Conservation (phyloP, 1,284 basidiomycete species). For the Anthracocystis walkeri region DNA sequence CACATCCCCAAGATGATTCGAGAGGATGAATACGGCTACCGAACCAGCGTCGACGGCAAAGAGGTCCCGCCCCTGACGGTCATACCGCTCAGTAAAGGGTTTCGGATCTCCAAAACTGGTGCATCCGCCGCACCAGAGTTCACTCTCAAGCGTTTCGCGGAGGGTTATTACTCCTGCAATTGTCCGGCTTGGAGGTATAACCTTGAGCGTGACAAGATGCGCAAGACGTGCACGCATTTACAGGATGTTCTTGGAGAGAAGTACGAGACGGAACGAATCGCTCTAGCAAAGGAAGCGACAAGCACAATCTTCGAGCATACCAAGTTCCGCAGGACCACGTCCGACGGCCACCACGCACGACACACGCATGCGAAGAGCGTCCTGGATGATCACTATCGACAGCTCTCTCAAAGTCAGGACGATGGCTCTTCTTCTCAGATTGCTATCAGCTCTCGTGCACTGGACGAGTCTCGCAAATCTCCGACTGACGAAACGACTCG, state of each 20-base stretch:
- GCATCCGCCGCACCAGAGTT: constrained; percentile 9
- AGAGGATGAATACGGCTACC: constrained; percentile 46
- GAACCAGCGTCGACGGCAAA: constrained; percentile 39
- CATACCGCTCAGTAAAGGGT: constrained; percentile 24
- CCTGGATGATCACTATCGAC: constrained; percentile 37
- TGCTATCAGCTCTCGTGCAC: not conserved
- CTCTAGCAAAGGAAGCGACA: constrained; percentile 27
- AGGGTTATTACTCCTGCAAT: constrained; percentile 72
- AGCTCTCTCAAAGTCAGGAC: constrained; percentile 40
- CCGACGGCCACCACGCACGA: constrained; percentile 30
- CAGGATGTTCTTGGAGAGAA: constrained; percentile 75
- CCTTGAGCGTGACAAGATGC: constrained; percentile 73
- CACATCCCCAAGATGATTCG: constrained; percentile 49
- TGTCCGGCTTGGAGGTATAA: constrained; percentile 72
- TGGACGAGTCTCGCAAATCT: not conserved
- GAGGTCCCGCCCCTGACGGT: constrained; percentile 30
- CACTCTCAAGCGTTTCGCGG: constrained; percentile 32
- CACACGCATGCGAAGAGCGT: constrained; percentile 41
- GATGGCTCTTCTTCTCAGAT: not conserved
- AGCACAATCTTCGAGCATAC: constrained; percentile 40
- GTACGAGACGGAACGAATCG: constrained; percentile 71
- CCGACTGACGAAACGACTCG: not conserved
- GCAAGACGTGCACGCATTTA: constrained; percentile 77
- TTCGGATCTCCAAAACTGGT: constrained; percentile 23
- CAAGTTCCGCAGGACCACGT: constrained; percentile 31